Evolutionary conservation across 1,284 basidiomycete species (phyloP).

Genomic region (Pascua sp.): DNA sequence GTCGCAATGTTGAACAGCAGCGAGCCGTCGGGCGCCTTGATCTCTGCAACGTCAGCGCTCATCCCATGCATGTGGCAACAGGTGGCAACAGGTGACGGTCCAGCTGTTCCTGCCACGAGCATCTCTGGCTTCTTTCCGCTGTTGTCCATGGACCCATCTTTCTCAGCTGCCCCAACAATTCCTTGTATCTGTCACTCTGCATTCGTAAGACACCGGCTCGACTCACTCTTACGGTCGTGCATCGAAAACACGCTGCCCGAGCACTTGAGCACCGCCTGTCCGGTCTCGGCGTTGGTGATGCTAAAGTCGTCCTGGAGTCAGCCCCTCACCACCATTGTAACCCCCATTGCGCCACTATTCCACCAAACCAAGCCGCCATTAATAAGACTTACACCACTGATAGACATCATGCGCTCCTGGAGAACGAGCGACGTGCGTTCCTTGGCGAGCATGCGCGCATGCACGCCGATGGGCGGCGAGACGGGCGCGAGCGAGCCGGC

Average conservation of each 20-base stretch:
- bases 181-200: too few species aligned
- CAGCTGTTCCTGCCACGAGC: too few species aligned
- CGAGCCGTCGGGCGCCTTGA: slow-evolving; percentile 8
- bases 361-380: background rate
- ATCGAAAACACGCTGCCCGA: slow-evolving; percentile 3
- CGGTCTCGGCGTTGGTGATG: background rate
- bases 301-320: slow-evolving; percentile 8
- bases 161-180: too few species aligned
- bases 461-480: slow-evolving; percentile 3
- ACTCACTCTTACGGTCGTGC: slow-evolving; percentile 17
- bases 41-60: slow-evolving; percentile 5
- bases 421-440: slow-evolving; percentile 20
- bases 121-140: too few species aligned
- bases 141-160: background rate
- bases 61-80: too few species aligned
- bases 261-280: slow-evolving; percentile 4
- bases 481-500: slow-evolving; percentile 4
- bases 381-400: slow-evolving; percentile 4
- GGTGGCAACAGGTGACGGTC: too few species aligned
- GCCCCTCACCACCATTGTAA: background rate
- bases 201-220: too few species aligned
- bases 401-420: slow-evolving; percentile 26
- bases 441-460: slow-evolving; percentile 4
- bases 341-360: too few species aligned
- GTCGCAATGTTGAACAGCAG: slow-evolving; percentile 14